Evolutionary conservation across 495 filamentous ascomycete genomes (phyloP).

Genomic region (Daldinia concentrica): DNA sequence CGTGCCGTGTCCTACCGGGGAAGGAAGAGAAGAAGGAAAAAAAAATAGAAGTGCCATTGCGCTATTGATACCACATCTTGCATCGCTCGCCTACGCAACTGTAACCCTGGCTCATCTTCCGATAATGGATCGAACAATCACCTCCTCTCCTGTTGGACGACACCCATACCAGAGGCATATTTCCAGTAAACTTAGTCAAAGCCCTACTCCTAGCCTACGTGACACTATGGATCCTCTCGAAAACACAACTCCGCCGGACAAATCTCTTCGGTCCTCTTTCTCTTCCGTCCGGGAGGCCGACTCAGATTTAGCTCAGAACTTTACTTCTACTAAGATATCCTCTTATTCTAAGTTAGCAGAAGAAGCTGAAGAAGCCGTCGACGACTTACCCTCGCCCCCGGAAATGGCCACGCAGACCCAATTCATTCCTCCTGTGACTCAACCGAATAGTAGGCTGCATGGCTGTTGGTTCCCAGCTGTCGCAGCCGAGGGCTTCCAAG

Average conservation of each 20-base stretch:
- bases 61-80: slow-evolving; percentile 46
- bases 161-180: slow-evolving; percentile 24
- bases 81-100: slow-evolving; percentile 37
- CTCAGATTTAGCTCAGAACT: slow-evolving; percentile 71
- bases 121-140: slow-evolving; percentile 41
- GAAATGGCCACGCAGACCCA: slow-evolving; percentile 60
- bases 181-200: slow-evolving; percentile 37
- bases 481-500: slow-evolving; percentile 70
- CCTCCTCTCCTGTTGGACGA: slow-evolving; percentile 34
- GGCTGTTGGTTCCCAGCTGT: slow-evolving; percentile 71
- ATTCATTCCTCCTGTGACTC: slow-evolving; percentile 57
- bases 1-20: slow-evolving; percentile 25
- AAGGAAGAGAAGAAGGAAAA: slow-evolving; percentile 9
- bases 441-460: slow-evolving; percentile 58
- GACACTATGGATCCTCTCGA: slow-evolving; percentile 36
- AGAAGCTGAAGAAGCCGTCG: slow-evolving; percentile 58
- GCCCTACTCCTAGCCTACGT: slow-evolving; percentile 29
- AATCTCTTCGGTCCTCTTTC: slow-evolving; percentile 61
- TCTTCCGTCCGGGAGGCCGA: slow-evolving; percentile 66
- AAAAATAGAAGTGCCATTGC: slow-evolving; percentile 28
- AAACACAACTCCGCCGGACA: slow-evolving; percentile 48
- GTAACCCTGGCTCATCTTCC: slow-evolving; percentile 33
- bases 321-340: slow-evolving; percentile 72
- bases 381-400: slow-evolving; percentile 46
- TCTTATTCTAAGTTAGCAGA: slow-evolving; percentile 58